Evolutionary conservation across 192 early-diverging fungal genomes (phyloP), one percentile per base, ranked within the genome.

Genomic region (Backusella morwellensis): DNA sequence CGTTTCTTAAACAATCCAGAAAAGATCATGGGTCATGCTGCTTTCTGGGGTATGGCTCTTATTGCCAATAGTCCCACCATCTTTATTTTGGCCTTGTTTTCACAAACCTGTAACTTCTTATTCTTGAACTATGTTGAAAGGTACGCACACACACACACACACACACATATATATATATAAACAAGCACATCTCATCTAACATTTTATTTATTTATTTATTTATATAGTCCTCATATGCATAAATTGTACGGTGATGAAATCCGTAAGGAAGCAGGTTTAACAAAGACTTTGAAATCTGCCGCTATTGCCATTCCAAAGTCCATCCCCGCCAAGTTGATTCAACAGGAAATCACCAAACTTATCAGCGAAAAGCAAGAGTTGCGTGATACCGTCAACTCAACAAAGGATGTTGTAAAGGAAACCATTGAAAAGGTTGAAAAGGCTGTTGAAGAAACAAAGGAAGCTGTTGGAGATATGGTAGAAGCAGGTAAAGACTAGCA

Each of bases 1-100:
- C 79, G 87, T 81, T 99, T 95, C 70, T 85, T 98, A 29, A 96
- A 99, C 82, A 95, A 98, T 83, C 97, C 97, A 11, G 94, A 96
- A 67, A 93, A 95, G 81, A 89, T 98, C 44, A 93, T 98, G 75
- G 96, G 94, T n/a, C 94, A 94, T 72, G 93, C 95, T 26, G 96
- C 97, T 0, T 97, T 95, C 81, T 99, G 96, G 91, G 98, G 96
- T 7, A 84, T 97, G 77, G 91, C 96, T 17, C 81, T 98, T 72
- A 94, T 97, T 70, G 92, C 94, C 66, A 91, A 91, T 69, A 92
- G 88, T 74, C 90, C 91, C 90, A 82, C 88, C n/a, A 89, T 98
- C 82, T 93, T 95, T 78, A 88, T 88, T 17, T 78, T 98, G 75
- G 94, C 98, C 15, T 77, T 97, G 72, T 88, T 97, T 75, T 89